Conservation (phyloP, 495 filamentous ascomycete genomes). For the Penicillium canescens region DNA sequence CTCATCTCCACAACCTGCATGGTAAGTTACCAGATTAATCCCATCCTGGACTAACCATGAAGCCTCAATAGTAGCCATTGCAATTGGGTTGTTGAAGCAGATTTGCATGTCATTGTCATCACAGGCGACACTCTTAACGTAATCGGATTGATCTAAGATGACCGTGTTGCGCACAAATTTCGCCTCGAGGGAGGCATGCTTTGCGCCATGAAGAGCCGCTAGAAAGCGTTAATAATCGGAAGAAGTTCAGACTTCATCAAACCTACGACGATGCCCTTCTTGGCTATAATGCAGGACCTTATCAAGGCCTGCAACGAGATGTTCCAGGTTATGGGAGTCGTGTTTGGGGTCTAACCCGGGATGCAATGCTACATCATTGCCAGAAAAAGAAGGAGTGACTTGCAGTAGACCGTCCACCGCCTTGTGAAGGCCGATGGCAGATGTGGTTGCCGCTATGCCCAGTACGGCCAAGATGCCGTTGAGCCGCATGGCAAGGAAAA, state of each 20-base stretch:
- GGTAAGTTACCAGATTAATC: constrained; percentile 4
- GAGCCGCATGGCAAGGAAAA: no score
- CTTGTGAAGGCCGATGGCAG: neutral
- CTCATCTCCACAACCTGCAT: neutral
- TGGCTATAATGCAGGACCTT: constrained; percentile 4
- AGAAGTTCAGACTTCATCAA: neutral
- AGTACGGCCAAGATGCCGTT: no score
- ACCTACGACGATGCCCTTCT: constrained; percentile 7
- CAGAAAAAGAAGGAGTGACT: neutral
- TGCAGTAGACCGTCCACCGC: neutral
- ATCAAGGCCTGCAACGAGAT: neutral
- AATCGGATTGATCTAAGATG: constrained; percentile 2
- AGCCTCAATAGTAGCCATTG: neutral
- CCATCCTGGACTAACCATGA: neutral
- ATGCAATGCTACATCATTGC: constrained; percentile 1
- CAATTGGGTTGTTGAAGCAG: neutral
- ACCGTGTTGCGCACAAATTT: constrained; percentile 1
- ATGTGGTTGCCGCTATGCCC: no score
- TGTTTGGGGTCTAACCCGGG: constrained; percentile 1
- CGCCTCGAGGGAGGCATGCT: constrained; percentile 1
- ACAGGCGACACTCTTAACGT: constrained; percentile 1
- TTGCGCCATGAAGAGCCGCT: constrained; percentile 7
- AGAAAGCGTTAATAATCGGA: neutral
- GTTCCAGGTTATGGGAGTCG: neutral
- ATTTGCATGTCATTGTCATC: neutral